Base-by-base conservation (phyloP, 139 green algal species). In the Chlorella sp. region DNA sequence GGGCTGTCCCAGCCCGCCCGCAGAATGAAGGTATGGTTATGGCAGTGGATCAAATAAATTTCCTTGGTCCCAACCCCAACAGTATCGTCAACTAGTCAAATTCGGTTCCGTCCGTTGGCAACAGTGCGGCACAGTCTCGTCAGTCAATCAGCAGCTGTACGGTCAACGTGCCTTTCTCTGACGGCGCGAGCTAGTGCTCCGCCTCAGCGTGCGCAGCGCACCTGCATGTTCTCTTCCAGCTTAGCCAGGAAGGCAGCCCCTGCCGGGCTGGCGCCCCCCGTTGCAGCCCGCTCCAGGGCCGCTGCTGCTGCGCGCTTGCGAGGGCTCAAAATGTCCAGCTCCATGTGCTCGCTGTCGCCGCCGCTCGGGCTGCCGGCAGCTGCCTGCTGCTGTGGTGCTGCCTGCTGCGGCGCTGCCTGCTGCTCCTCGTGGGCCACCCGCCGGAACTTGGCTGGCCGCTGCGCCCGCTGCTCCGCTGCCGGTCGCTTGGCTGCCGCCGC, bases 141-240 rank as follows among this genome's bases (percentile, higher is more conserved):
- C n/a, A n/a, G n/a, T n/a, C 51, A 21, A 21, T 60, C 51, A 60
- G 51, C 51, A 60, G 13, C 15, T n/a, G 2, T 23, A 60, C 12
- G 51, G 44, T 51, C 44, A 51, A 51, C 44, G n/a, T n/a, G n/a
- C n/a, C n/a, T n/a, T n/a, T n/a, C n/a, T n/a, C n/a, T n/a, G n/a
- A n/a, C n/a, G n/a, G n/a, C n/a, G n/a, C n/a, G n/a, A n/a, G n/a
- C n/a, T n/a, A 51, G 44, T 51, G 44, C 44, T 51, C 44, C 9
- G 51, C 51, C 51, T 60, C 51, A 60, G 51, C 51, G 51, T 9
- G 51, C 64, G n/a, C 64, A 12, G 38, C 70, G 56, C 70, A 73
- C 55, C 55, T 90, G 38, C 83, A 90, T 88, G 26, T 84, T 86
- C 67, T 78, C 70, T 44, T 88, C 80, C 41, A 91, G 68, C 71